These are phyloP conservation scores for Otatea glauca DNA, from an alignment of 176 grass and related monocot genomes.

Conservation along the genomic window DNA sequence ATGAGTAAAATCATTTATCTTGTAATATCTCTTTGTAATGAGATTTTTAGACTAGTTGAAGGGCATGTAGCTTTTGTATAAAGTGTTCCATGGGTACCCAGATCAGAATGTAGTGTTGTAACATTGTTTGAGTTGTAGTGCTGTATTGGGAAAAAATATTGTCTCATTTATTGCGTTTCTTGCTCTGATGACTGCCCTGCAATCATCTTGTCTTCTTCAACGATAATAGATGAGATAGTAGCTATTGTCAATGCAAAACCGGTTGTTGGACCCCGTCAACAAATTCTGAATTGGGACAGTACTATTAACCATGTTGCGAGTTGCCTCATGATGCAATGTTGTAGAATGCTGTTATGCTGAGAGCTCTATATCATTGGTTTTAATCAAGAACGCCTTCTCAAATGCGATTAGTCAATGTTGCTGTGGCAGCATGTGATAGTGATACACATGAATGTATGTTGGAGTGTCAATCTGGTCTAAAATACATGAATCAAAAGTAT, in stretches of 20 bases:
- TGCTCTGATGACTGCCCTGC: neutral
- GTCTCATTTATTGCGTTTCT: neutral
- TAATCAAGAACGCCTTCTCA: neutral
- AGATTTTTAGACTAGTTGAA: conserved; percentile 40
- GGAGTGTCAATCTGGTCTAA: neutral
- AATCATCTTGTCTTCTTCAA: neutral
- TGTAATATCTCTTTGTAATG: conserved; percentile 48
- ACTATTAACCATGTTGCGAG: neutral
- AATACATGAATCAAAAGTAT: neutral
- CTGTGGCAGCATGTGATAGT: neutral
- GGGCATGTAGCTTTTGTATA: conserved; percentile 37
- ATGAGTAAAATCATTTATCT: neutral
- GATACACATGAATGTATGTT: neutral
- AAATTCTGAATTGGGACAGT: neutral
- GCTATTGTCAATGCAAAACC: neutral
- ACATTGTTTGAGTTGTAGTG: conserved; percentile 38
- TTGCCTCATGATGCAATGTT: neutral
- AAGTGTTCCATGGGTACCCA: conserved; percentile 30
- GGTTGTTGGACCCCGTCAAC: no score
- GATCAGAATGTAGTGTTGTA: conserved; percentile 49
- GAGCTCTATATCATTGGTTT: neutral
- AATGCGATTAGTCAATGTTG: neutral
- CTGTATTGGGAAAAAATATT: conserved; percentile 12
- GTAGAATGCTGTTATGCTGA: neutral
- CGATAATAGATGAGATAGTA: neutral